Evolutionary conservation across 2,329 filamentous ascomycete genomes (phyloP), one percentile per base, ranked within the genome.

Genomic region (Fusarium sp.): DNA sequence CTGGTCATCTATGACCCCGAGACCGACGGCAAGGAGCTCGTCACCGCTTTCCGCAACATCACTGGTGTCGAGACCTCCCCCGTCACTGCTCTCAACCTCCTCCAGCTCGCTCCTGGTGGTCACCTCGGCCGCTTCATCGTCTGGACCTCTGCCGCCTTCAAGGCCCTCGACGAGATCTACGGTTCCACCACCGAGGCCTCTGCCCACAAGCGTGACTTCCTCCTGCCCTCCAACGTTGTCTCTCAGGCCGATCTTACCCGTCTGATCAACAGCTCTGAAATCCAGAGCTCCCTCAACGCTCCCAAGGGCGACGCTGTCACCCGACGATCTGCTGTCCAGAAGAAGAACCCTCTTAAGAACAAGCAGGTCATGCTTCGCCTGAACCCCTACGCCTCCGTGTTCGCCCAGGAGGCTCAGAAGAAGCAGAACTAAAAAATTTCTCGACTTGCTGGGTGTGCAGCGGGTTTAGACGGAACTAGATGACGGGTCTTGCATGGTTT

Each of bases 281-380:
- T 98, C 84, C 96, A 99, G 91, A 93, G 91, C 84, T 95, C 97
- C 64, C 90, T 99, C 80, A 91, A 92, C 78, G 94, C 92, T 68
- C 94, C 94, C 84, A 96, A 94, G 89, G 96, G 96, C 77, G 90
- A 92, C 76, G 90, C 94, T 80, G 85, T 90, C 80, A 97, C 94
- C 84, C 98, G 98, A 91, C 93, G 96, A 81, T 85, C 88, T 76
- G 85, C 88, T 80, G 94, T 97, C 76, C 95, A 98, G 90, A 99
- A 99, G 94, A 98, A 98, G 94, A 99, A 99, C 90, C 96, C 96
- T 80, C 94, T 99, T 76, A 89, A 88, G 86, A 99, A 99, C 92
- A 97, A 94, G 91, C 96, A 98, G 89, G 92, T 99, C 76, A 90
- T 98, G 85, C 92, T 99, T 81, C 92, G 96, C 79, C 92, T 99